Evolutionary conservation across 805 yeast species (phyloP).

Genomic region (Dipodascopsis uninucleata): DNA sequence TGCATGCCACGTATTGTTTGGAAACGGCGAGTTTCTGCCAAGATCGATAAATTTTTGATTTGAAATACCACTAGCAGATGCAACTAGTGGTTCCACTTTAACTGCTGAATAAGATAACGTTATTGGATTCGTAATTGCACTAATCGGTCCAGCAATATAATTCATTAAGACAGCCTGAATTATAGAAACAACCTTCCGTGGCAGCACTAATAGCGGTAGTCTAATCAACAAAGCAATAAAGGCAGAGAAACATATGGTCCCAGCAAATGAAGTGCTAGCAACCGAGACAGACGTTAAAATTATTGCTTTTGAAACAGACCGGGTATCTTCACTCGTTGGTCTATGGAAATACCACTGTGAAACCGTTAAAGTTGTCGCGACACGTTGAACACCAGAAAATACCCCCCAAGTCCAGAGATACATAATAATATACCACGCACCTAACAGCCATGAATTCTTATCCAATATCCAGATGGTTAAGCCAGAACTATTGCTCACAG

Average conservation of each 20-base stretch:
- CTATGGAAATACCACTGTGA: constrained; percentile 41
- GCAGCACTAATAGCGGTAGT: constrained; percentile 39
- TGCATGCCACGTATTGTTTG: constrained; percentile 33
- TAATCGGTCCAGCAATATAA: constrained; percentile 33
- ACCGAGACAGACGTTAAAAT: constrained; percentile 31
- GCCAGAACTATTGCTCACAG: constrained; percentile 16
- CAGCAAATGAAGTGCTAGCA: constrained; percentile 36
- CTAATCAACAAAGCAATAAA: constrained; percentile 35
- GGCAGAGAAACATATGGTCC: constrained; percentile 38
- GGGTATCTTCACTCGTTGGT: constrained; percentile 28
- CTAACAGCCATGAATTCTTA: constrained; percentile 35
- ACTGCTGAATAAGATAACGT: constrained; percentile 40
- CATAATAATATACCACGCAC: constrained; percentile 36
- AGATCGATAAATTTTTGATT: constrained; percentile 22
- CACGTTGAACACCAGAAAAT: constrained; percentile 39
- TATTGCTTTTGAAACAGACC: constrained; percentile 25
- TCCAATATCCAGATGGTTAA: constrained; percentile 29
- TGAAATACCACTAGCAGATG: constrained; percentile 34
- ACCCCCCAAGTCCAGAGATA: constrained; percentile 45
- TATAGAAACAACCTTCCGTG: constrained; percentile 30
- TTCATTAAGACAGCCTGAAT: constrained; percentile 31
- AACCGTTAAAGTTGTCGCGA: constrained; percentile 37
- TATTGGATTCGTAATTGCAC: constrained; percentile 37
- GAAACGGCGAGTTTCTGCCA: constrained; percentile 21
- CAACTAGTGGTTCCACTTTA: constrained; percentile 34